Evolutionary conservation across 2,329 filamentous ascomycete genomes (phyloP).

Genomic region (Tolypocladium amazonense): DNA sequence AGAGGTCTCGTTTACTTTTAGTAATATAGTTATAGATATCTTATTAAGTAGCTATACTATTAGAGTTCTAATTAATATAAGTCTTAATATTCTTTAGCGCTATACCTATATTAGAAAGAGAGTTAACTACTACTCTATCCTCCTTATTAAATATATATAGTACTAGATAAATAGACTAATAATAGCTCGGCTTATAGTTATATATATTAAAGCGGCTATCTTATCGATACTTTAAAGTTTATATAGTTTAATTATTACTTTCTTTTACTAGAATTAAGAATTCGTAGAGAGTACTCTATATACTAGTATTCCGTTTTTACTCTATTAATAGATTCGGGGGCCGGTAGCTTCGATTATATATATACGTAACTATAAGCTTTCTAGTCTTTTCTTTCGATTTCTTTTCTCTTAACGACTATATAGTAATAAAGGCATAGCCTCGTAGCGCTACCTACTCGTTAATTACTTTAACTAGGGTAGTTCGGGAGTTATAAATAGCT

Average conservation of each 20-base stretch:
- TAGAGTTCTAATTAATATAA: constrained; percentile 4
- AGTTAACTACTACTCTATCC: not conserved
- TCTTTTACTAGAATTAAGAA: constrained; percentile 2
- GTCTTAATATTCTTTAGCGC: constrained; percentile 7
- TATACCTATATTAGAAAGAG: not conserved
- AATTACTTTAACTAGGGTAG: not conserved
- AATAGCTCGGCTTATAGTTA: constrained; percentile 1
- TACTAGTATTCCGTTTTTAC: not conserved
- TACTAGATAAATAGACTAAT: not conserved
- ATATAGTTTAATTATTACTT: not conserved
- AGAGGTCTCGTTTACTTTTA: constrained; percentile 3
- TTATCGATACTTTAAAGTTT: constrained; percentile 1
- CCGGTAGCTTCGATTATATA: not conserved
- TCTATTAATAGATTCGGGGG: not conserved
- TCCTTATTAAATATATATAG: not conserved
- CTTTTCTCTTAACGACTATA: too few species aligned
- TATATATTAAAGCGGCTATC: constrained; percentile 1
- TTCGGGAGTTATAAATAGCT: not conserved
- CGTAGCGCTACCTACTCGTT: not conserved
- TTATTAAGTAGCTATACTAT: constrained; percentile 7
- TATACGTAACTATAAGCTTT: not conserved
- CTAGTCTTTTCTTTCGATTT: not conserved
- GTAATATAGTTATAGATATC: constrained; percentile 13
- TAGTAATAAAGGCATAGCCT: not conserved
- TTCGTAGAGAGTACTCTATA: not conserved